Base-by-base conservation (phyloP, 768 basidiomycete species). In the Rhizopogon roseolus region DNA sequence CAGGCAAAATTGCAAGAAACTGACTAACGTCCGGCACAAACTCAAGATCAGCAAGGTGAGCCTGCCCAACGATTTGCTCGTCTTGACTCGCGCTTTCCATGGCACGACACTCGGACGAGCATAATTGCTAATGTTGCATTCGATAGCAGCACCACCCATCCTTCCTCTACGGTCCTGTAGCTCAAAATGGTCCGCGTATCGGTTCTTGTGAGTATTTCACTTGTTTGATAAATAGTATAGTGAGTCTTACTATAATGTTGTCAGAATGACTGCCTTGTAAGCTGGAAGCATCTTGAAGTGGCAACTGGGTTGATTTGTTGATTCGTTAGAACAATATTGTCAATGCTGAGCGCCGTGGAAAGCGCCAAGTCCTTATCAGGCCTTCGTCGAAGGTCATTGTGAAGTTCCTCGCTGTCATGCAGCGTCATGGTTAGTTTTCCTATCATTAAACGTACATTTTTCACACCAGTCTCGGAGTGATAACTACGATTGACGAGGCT, bases 331-430 rank as follows among this genome's bases (percentile, higher is more conserved):
- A 96, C 85, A 96, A 91, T 84, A 97, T 98, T 62, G 93, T 97
- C 86, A 99, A 99, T 63, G 97, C 97, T 68, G 97, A 98, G 81
- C 93, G 93, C 71, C 91, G 94, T 68, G 97, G 97, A 67, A 99
- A 99, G 81, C 93, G 97, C 66, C 97, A 99, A 78, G 97, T 99
- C 58, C 88, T 99, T 65, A 84, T 99, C 73, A 86, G 96, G 49
- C 97, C 97, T 53, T 93, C 90, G 4, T 96, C 93, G 61, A 99
- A 99, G 78, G 97, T 99, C 71, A 84, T 98, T 60, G 88, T 99
- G 62, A 97, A 97, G 74, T 97, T 98, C 77, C 78, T 99, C 62
- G 88, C 85, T 61, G 97, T 98, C 67, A 98, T 98, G 93, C 97
- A 99, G 76, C 90, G 95, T 62, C 96, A 98, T 77, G 97, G 96